Evolutionary conservation across 768 basidiomycete species (phyloP), one percentile per base, ranked within the genome.

Genomic region (Jaapia argillacea): DNA sequence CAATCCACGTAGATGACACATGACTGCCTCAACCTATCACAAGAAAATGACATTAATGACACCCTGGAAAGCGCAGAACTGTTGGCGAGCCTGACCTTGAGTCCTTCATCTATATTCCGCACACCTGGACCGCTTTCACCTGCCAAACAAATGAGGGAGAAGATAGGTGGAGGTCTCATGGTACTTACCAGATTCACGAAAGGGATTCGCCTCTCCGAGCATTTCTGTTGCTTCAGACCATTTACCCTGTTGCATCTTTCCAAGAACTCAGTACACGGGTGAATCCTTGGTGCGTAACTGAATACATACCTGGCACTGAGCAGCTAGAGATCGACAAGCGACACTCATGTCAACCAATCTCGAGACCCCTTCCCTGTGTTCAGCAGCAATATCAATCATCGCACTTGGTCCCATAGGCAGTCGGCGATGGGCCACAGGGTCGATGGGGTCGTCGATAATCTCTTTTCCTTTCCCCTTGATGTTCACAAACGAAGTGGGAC

Each of bases 281-380:
- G 42, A 43, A 47, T 40, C 52, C 37, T 41, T 33, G n/a, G 42
- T 42, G 43, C 28, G 43, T 14, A 14, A 36, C 21, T 22, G 23
- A 37, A 16, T 33, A 10, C 37, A 54, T 49, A 91, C 85, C 70
- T 91, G 80, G 59, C 93, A 97, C 55, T 97, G 90, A 6, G 94
- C 96, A 14, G 91, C 92, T 18, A 99, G 77, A 66, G 98, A 98
- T 35, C 96, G 76, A 59, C 96, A 98, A 4, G 91, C 89, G 26
- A 98, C 76, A 54, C 89, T 93, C 77, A 91, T 85, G 64, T 96
- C 90, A 2, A 94, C 89, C 23, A 97, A 69, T 41, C 85, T 74
- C 37, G 81, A 83, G 18, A 84, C 75, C 13, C 69, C 72, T 38
- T 77, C 77, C 46, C 79, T 77, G 52, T 75, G 66, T 26, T 79